Base-by-base conservation (phyloP, 78 protist genomes). In the Diacronema lutheri region DNA sequence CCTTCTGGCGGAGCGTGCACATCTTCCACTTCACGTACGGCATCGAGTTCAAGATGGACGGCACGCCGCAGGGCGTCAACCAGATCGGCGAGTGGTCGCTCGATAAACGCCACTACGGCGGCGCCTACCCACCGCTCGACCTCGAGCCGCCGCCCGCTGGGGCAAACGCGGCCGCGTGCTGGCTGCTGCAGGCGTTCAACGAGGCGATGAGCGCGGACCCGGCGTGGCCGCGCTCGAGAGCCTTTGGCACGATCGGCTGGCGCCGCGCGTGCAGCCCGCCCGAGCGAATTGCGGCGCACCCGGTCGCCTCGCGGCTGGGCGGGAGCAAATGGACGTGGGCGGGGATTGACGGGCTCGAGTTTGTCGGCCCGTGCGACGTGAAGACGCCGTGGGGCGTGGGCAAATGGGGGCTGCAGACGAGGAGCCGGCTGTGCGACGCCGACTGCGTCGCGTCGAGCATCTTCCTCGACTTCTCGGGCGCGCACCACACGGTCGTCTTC, bases 1-100 rank as follows among this genome's bases (percentile, higher is more conserved):
- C 79, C 21, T 71, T 41, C 57, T 0, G 29, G 20, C 13, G 9
- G 13, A 11, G 33, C 41, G 25, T 21, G 37, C 19, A 68, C 46
- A 71, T 71, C n/a, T 41, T 41, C 57, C 79, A 71, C 57, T 71
- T 41, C 58, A 71, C 79, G 25, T 71, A 71, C 79, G 79, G 79
- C 21, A 71, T 71, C 57, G 79, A 71, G 79, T 71, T 41, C 57
- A 19, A 14, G 58, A 56, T 71, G 14, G 38, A 41, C 20, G 79
- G 79, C 79, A 0, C 4, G 6, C 79, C 79, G 13, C 79, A 71
- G 33, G 79, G 79, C 21, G 41, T 41, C 58, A 68, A 68, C 46
- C 41, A n/a, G 55, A 71, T 71, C 20, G 79, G 79, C 31, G 79
- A 71, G 57, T 71, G 79, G 79, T 71, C 79, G 58, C 10, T 71